Percentiles rank a stretch among this genome's conserved stretches.
These are phyloP conservation scores for Apiospora aurea DNA, from an alignment of 2,329 filamentous ascomycete species.

Conservation along the genomic window DNA sequence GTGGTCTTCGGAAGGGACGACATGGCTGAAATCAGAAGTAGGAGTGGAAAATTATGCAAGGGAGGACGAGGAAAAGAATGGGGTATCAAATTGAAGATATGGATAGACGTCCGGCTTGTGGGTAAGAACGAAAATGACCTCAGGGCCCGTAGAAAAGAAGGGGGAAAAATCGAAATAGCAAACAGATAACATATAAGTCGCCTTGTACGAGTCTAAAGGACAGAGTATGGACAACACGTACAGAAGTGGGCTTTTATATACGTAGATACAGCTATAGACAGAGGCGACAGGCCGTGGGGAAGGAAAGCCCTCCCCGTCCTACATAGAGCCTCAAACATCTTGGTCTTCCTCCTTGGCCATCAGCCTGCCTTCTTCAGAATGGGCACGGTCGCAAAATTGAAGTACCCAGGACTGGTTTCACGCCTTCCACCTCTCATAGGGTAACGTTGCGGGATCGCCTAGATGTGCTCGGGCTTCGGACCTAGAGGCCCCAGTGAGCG, in stretches of 20 bases:
- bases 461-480: background rate
- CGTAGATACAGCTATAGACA: background rate
- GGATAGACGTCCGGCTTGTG: background rate
- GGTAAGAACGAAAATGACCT: conserved; percentile 1
- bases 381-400: background rate
- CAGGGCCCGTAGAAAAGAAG: background rate
- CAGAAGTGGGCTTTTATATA: background rate
- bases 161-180: background rate
- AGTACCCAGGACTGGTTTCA: background rate
- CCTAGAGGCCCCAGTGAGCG: background rate
- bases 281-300: background rate
- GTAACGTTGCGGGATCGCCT: background rate
- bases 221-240: background rate
- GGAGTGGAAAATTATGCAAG: background rate
- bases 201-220: background rate
- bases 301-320: background rate
- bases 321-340: background rate
- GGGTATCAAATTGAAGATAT: background rate
- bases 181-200: background rate
- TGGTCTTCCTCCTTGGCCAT: background rate
- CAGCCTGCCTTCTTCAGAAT: too few species aligned
- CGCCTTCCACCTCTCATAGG: background rate
- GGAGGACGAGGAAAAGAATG: background rate
- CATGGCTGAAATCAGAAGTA: conserved; percentile 10
- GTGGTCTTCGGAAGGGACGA: conserved; percentile 19